Base-by-base conservation (phyloP, 129 eudicot species). In the Tanacetum coccineum region DNA sequence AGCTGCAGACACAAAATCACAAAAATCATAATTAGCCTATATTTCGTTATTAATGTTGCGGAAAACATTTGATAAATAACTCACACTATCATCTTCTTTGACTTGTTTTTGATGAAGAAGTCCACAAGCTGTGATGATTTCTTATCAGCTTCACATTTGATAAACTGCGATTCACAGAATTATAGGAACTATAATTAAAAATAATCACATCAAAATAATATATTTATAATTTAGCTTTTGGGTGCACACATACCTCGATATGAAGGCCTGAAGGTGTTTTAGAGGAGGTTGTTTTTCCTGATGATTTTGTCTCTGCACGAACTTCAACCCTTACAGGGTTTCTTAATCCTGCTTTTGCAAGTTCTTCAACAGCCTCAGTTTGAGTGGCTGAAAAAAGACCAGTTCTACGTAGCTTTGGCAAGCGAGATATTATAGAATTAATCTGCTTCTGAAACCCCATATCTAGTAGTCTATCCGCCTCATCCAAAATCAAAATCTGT, bases 331-430 rank as follows among this genome's bases (percentile, higher is more conserved):
- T 86, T 40, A 92, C 91, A 42, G 96, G 96, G 71, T 92, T 92
- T 74, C 98, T 80, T 63, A 92, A 72, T 67, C 98, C 96, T 70
- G 98, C 98, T 74, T 88, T 92, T 4, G 98, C 70, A 45, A 92
- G 86, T 78, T 92, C 98, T 75, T 84, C 91, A 63, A 92, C 98
- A 19, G 96, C 98, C 78, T 92, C 95, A 4, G 96, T 92, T 73
- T 92, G 98, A 49, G 98, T 92, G 55, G 96, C 98, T 66, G 98
- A 92, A 68, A 92, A 92, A 22, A 92, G 96, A 79, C 98, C 98
- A 60, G 98, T 92, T 82, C 98, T 92, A 15, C 98, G 91, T 53
- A 85, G 88, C 95, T 92, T 92, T 3, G 96, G 96, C 56, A 92
- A 77, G 64, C 91, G 91, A 49, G 86, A 85, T 65, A 92, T 83